Evolutionary conservation across 2,329 filamentous ascomycete species (phyloP).

Genomic region (Hysterium pulicare): DNA sequence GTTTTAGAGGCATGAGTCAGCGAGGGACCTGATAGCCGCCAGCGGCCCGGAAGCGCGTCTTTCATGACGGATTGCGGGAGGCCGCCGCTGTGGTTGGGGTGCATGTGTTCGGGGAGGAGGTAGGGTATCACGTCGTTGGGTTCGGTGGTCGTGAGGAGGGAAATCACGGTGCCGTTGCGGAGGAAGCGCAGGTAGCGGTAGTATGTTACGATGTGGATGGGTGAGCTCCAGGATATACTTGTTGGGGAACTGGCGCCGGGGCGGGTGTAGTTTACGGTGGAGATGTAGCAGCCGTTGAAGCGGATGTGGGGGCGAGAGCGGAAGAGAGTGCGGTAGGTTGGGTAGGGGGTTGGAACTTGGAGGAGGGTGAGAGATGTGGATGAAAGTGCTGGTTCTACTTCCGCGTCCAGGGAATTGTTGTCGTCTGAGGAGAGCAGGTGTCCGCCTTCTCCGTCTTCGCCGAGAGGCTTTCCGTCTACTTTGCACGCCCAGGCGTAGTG

Average conservation of each 20-base stretch:
- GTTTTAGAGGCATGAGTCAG: slow-evolving; percentile 6
- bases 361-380: slow-evolving; percentile 28
- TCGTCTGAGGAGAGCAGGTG: slow-evolving; percentile 24
- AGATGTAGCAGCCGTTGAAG: slow-evolving; percentile 95
- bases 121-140: slow-evolving; percentile 85
- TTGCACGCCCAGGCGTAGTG: slow-evolving; percentile 71
- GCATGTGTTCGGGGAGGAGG: slow-evolving; percentile 68
- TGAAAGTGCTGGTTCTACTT: slow-evolving; percentile 3
- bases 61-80: slow-evolving; percentile 60
- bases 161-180: slow-evolving; percentile 80
- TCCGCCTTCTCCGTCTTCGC: slow-evolving; percentile 32
- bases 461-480: slow-evolving; percentile 48
- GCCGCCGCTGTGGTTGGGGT: slow-evolving; percentile 38
- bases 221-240: slow-evolving; percentile 70
- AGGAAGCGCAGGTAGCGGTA: slow-evolving; percentile 96
- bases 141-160: slow-evolving; percentile 74
- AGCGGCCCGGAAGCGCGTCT: slow-evolving; percentile 62
- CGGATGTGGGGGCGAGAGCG: slow-evolving; percentile 78
- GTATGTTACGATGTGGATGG: slow-evolving; percentile 94
- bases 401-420: slow-evolving; percentile 11
- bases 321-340: slow-evolving; percentile 64
- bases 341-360: slow-evolving; percentile 36
- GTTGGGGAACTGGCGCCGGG: slow-evolving; percentile 70
- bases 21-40: slow-evolving; percentile 58
- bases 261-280: slow-evolving; percentile 91